Evolutionary conservation across 345 rosid genomes (phyloP).

Genomic region (Salix udensis): DNA sequence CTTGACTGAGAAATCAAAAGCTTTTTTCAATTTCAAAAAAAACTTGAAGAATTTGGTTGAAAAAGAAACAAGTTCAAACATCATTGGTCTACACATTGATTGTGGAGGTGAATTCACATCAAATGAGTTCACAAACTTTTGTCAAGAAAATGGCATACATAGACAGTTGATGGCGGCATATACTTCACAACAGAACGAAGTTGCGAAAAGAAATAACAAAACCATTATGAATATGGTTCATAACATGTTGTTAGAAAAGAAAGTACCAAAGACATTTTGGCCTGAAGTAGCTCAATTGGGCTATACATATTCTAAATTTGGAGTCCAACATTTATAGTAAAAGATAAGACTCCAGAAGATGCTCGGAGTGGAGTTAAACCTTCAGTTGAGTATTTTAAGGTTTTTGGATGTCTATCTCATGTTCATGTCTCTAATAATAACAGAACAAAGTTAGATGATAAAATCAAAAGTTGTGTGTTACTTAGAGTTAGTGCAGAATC

Average conservation of each 20-base stretch:
- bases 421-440: neutral
- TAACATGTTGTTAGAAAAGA: neutral
- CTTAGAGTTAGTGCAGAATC: neutral
- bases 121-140: neutral
- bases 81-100: neutral
- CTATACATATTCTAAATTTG: neutral
- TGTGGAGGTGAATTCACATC: neutral
- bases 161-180: neutral
- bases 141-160: neutral
- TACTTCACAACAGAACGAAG: neutral
- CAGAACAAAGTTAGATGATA: neutral
- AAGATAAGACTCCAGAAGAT: neutral
- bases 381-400: neutral
- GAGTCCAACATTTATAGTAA: neutral
- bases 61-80: neutral
- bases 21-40: neutral
- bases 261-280: neutral
- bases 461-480: neutral
- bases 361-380: neutral
- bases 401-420: neutral
- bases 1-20: neutral
- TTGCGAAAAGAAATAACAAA: neutral
- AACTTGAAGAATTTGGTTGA: neutral
- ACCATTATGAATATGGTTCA: neutral
- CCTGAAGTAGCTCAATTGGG: neutral